These are phyloP conservation scores for Pisolithus sp. DNA, from an alignment of 768 basidiomycete species.

Conservation along the genomic window DNA sequence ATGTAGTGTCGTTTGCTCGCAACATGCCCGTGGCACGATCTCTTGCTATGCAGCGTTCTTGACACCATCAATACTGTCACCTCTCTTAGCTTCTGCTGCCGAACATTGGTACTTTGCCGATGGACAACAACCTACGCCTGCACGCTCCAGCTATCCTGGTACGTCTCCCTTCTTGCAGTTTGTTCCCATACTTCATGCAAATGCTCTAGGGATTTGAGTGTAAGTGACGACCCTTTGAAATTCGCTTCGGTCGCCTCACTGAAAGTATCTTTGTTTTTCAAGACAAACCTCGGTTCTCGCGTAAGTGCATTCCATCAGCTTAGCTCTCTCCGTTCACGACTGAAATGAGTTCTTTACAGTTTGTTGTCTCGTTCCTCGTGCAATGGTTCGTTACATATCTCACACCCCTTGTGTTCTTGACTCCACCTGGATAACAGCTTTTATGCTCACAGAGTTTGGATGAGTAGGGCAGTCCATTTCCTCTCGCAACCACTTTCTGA, in stretches of 20 bases:
- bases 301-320: slow-evolving; percentile 3
- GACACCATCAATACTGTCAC: neutral
- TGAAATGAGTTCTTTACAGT: slow-evolving; percentile 5
- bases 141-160: slow-evolving; percentile 2
- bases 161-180: neutral
- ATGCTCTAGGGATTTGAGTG: slow-evolving; percentile 1
- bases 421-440: slow-evolving; percentile 6
- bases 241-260: neutral
- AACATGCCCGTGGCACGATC: neutral
- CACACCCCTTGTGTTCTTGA: neutral
- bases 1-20: neutral
- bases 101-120: slow-evolving; percentile 9
- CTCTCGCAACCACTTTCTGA: neutral
- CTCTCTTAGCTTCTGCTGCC: neutral
- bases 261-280: neutral
- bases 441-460: slow-evolving; percentile 22
- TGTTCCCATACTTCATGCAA: neutral
- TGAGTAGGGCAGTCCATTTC: slow-evolving; percentile 12
- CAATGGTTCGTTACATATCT: slow-evolving; percentile 8
- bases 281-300: neutral
- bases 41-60: neutral
- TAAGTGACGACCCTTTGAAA: neutral
- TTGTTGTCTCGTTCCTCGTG: slow-evolving; percentile 14
- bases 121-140: neutral
- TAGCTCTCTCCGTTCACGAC: neutral